Evolutionary conservation across 2,329 filamentous ascomycete species (phyloP), one percentile per base, ranked within the genome.

Genomic region (Apiospora kogelbergensis): DNA sequence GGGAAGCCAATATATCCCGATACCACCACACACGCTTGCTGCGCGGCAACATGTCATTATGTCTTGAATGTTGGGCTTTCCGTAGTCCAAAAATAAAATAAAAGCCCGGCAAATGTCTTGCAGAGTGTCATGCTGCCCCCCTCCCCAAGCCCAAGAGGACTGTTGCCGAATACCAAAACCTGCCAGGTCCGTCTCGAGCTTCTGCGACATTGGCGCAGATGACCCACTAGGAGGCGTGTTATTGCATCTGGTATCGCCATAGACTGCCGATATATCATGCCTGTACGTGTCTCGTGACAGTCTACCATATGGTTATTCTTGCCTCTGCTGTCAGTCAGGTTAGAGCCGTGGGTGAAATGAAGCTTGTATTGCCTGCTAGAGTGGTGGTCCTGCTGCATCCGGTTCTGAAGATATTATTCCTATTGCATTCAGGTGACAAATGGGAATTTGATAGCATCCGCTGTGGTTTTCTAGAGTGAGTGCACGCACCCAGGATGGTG

Each of bases 1-100:
- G 53, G 53, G 53, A 37, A 60, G 26, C 37, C 53, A 60, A 60
- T 60, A 60, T 60, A 60, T 37, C n/a, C 53, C 6, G 53, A 60
- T 60, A 20, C 30, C 53, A 60, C 53, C 53, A 60, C 20, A 60
- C 53, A 30, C 13, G 40, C 40, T 15, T 22, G 30, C 30, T 30
- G 53, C 53, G 53, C 30, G 17, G 30, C 26, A 11, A 37, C 53
- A 60, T 60, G 53, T 60, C 53, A 37, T n/a, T 60, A 7, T 33
- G 48, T 60, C 53, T 60, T 37, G 17, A 37, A 60, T 37, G 30
- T 13, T 60, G 30, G 53, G 53, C 26, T 37, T 60, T 7, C 17
- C 10, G n/a, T 7, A 7, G 17, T 30, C 26, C 26, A 60, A n/a
- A 37, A 37, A 37, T n/a, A 60, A 20, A 11, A 15, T n/a, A n/a